Evolutionary conservation across 495 filamentous ascomycete genomes (phyloP).

Genomic region (Immersiella caudata): DNA sequence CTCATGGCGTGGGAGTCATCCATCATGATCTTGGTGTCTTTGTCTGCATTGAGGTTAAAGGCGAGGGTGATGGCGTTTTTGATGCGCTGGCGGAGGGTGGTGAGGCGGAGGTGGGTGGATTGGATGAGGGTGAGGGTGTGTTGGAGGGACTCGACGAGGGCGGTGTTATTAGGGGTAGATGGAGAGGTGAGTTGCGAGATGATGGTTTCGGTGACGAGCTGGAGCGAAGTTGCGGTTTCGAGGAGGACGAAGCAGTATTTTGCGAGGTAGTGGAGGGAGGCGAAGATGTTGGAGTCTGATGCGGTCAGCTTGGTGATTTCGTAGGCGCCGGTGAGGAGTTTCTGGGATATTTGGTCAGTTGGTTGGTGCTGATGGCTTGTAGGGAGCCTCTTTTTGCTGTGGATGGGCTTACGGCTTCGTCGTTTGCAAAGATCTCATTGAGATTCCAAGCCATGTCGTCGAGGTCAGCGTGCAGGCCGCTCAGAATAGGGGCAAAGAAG

Average conservation of each 20-base stretch:
- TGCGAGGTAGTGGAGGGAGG: background rate
- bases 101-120: conserved; percentile 23
- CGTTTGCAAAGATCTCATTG: background rate
- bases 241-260: background rate
- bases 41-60: conserved; percentile 29
- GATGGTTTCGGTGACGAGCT: conserved; percentile 4
- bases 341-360: background rate
- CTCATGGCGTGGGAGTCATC: conserved; percentile 25
- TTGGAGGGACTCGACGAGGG: conserved; percentile 8
- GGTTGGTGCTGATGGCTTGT: conserved; percentile 1
- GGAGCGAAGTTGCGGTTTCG: background rate
- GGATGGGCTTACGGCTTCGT: conserved; percentile 11
- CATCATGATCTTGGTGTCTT: conserved; percentile 25
- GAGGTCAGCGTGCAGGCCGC: conserved; percentile 21
- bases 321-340: background rate
- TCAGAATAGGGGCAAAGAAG: conserved; percentile 23
- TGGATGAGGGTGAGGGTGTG: conserved; percentile 21
- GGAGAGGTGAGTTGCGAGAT: background rate
- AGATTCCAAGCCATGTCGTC: conserved; percentile 25
- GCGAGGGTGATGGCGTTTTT: conserved; percentile 25
- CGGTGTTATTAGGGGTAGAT: background rate
- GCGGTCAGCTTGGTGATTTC: background rate
- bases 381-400: background rate
- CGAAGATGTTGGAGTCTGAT: background rate
- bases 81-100: conserved; percentile 23